Evolutionary conservation across 2,329 filamentous ascomycete species (phyloP).

Genomic region (Podosphaera aphanis): DNA sequence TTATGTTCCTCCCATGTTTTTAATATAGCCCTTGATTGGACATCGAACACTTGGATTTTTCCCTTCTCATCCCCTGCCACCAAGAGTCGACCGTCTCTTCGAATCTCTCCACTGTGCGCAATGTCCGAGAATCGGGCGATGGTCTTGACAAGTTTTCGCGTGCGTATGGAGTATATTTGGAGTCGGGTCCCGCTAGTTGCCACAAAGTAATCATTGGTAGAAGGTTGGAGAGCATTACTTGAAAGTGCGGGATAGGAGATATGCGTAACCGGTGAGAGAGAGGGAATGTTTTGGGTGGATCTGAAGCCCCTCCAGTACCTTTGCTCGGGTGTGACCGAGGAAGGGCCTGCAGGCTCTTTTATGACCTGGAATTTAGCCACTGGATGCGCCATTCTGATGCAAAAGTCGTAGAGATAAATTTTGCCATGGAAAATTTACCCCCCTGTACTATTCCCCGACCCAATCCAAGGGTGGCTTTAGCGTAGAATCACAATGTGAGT

Average conservation of each 20-base stretch:
- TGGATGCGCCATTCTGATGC: conserved; percentile 13
- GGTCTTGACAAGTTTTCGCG: conserved; percentile 76
- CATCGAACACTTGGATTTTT: conserved; percentile 84
- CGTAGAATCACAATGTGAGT: too few species aligned
- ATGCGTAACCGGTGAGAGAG: conserved; percentile 73
- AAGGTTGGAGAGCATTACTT: conserved; percentile 18
- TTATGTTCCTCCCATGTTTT: conserved; percentile 91
- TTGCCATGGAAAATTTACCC: too few species aligned
- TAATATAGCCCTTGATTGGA: conserved; percentile 68
- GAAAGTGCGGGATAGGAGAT: conserved; percentile 46
- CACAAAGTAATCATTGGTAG: conserved; percentile 53
- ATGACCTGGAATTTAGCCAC: conserved; percentile 26
- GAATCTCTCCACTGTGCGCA: conserved; percentile 70
- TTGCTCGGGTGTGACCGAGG: conserved; percentile 72
- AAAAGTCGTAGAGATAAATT: too few species aligned
- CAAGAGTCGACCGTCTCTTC: conserved; percentile 69
- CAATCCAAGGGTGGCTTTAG: too few species aligned
- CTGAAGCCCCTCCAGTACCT: conserved; percentile 92
- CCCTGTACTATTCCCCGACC: too few species aligned
- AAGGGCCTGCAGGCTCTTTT: conserved; percentile 56
- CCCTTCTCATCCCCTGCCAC: conserved; percentile 83
- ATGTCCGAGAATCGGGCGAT: conserved; percentile 85
- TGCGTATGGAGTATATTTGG: conserved; percentile 81
- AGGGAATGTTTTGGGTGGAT: conserved; percentile 72
- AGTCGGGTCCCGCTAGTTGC: conserved; percentile 87